Percentiles rank a stretch among this genome's conserved stretches.
Evolutionary conservation across 805 yeast genomes (phyloP).

Genomic region (Candida endomychidarum): DNA sequence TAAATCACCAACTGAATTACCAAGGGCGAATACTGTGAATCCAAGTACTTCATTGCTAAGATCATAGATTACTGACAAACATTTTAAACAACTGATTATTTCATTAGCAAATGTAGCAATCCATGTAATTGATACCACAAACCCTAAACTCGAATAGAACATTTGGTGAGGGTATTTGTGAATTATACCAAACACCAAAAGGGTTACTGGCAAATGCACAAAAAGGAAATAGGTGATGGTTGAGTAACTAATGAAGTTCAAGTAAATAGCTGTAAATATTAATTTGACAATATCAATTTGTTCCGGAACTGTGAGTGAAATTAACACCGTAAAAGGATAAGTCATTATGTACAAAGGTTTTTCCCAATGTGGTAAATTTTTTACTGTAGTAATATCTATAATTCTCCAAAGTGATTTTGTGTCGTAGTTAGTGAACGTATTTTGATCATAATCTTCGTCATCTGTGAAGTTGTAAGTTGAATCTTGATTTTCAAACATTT

Average conservation of each 20-base stretch:
- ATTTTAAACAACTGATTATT: constrained; percentile 62
- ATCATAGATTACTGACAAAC: constrained; percentile 56
- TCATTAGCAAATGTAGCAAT: constrained; percentile 70
- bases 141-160: constrained; percentile 52
- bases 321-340: constrained; percentile 6
- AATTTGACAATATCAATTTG: constrained; percentile 5
- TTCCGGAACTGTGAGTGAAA: constrained; percentile 11
- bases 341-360: constrained; percentile 4
- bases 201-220: constrained; percentile 8
- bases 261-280: neutral
- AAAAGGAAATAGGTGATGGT: constrained; percentile 1
- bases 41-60: constrained; percentile 83
- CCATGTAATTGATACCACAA: constrained; percentile 63
- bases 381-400: neutral
- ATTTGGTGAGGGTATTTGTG: constrained; percentile 13
- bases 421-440: neutral
- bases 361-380: constrained; percentile 1
- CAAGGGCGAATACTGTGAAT: constrained; percentile 83
- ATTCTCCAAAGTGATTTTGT: neutral
- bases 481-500: neutral
- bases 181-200: neutral
- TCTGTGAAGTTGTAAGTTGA: neutral
- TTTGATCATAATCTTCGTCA: neutral
- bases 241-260: neutral
- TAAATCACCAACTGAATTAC: constrained; percentile 89